Conservation (phyloP, 305 asterid genomes). For the Fraxinus platypoda region DNA sequence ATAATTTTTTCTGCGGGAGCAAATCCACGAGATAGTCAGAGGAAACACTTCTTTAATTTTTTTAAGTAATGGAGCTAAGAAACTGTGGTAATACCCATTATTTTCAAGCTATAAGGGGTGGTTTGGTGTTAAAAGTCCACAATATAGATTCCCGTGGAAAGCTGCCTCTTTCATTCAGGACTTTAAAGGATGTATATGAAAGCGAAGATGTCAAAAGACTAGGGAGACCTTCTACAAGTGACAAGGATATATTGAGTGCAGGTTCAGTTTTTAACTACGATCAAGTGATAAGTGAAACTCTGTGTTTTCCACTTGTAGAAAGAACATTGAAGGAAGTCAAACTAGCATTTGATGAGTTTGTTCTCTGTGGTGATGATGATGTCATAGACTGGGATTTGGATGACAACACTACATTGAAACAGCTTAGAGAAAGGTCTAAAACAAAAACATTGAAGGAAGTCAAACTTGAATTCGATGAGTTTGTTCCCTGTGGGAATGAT, state of each 20-base stretch:
- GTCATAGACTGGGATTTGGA: constrained; percentile 31
- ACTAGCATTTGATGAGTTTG: constrained; percentile 27
- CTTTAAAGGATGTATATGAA: constrained; percentile 43
- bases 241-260: neutral
- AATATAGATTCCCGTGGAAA: constrained; percentile 41
- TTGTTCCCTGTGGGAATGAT: constrained; percentile 25
- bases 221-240: constrained; percentile 2
- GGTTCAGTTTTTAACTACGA: constrained; percentile 22
- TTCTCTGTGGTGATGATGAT: constrained; percentile 29
- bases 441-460: constrained; percentile 53
- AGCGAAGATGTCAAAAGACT: constrained; percentile 38
- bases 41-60: constrained; percentile 9
- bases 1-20: constrained; percentile 16
- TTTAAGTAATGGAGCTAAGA: constrained; percentile 49
- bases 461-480: constrained; percentile 19
- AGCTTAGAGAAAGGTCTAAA: constrained; percentile 41
- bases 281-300: constrained; percentile 28
- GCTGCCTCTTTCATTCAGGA: constrained; percentile 41
- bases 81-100: constrained; percentile 43
- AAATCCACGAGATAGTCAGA: constrained; percentile 23
- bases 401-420: constrained; percentile 53
- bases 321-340: constrained; percentile 39
- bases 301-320: constrained; percentile 31
- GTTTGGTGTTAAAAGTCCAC: constrained; percentile 35
- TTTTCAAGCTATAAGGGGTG: constrained; percentile 50